Evolutionary conservation across 2,329 filamentous ascomycete species (phyloP), one percentile per base, ranked within the genome.

Genomic region (Elsinoe necatrix): DNA sequence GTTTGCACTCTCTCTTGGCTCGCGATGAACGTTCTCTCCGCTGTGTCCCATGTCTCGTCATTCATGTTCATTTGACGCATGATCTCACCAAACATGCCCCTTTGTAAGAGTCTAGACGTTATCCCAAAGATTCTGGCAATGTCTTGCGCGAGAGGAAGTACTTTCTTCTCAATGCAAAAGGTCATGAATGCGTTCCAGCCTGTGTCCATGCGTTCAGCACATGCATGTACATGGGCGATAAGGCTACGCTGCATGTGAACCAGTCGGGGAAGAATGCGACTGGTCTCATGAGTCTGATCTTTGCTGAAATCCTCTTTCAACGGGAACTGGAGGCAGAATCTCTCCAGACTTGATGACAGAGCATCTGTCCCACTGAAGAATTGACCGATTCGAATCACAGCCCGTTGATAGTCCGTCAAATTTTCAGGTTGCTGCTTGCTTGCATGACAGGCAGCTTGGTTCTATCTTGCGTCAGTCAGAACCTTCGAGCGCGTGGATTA

Each of bases 111-210:
- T 25, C 21, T 21, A 2, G 54, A 56, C 6, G 31, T 16, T n/a
- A 56, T 29, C 4, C 42, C 41, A 37, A 56, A 56, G 27, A 11
- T 56, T 8, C 37, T 23, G 8, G 21, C 27, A 16, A 56, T 21
- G 21, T 56, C 54, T 48, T 56, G 54, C n/a, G 54, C 39, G 12
- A 56, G 23, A 1, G 54, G 41, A 7, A 56, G 41, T 6, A 48
- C 16, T n/a, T 48, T 45, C 4, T 11, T 18, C 8, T 14, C 1
- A 5, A 21, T 37, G 20, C 54, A 56, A 8, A 27, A 29, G 18
- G 7, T 9, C 18, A 29, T 27, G 23, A 56, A 35, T 18, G 8
- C 14, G 12, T 23, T 12, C 54, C 39, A 56, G 14, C 9, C n/a
- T 9, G 21, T n/a, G 4, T 21, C 8, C 11, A 56, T 35, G 14